Percentiles rank a stretch among this genome's conserved stretches.
These are phyloP conservation scores for Hypoxylon sp. DNA, from an alignment of 2,329 filamentous ascomycete genomes.

Conservation along the genomic window DNA sequence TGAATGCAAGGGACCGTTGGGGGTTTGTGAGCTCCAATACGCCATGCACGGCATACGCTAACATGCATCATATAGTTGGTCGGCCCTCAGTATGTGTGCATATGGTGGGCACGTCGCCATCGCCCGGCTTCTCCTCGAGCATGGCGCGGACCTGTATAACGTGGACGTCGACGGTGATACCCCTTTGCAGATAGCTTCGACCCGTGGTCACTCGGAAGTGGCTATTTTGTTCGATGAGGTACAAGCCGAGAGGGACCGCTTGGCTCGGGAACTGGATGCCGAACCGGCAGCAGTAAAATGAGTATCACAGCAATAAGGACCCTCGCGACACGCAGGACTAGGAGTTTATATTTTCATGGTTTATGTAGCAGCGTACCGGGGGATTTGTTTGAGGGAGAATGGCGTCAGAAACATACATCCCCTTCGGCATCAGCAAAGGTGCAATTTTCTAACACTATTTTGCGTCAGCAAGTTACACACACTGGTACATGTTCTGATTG, in stretches of 20 bases:
- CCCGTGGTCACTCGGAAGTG: conserved; percentile 46
- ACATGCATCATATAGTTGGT: conserved; percentile 39
- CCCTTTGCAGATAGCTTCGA: conserved; percentile 45
- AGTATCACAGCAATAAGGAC: conserved; percentile 1
- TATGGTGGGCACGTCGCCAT: conserved; percentile 47
- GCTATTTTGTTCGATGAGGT: conserved; percentile 47
- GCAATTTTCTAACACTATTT: conserved; percentile 3
- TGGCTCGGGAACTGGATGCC: conserved; percentile 33
- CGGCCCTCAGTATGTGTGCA: conserved; percentile 48
- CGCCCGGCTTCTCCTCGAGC: conserved; percentile 44
- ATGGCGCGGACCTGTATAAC: conserved; percentile 47
- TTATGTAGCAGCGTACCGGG: background rate
- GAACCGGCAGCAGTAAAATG: conserved; percentile 20
- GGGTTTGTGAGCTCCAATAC: conserved; percentile 39
- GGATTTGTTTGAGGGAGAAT: conserved; percentile 9
- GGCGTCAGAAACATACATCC: background rate
- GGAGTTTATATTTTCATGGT: background rate
- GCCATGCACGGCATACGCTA: conserved; percentile 11
- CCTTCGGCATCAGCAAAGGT: background rate
- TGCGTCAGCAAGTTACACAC: conserved; percentile 5
- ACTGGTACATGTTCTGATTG: background rate
- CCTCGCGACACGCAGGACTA: background rate
- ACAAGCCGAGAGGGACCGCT: conserved; percentile 39
- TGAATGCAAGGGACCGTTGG: conserved; percentile 49
- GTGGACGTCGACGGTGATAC: conserved; percentile 48